phyloP scores from a whole-genome alignment of 257 asterid species.

The Nicotiana otophora region DNA sequence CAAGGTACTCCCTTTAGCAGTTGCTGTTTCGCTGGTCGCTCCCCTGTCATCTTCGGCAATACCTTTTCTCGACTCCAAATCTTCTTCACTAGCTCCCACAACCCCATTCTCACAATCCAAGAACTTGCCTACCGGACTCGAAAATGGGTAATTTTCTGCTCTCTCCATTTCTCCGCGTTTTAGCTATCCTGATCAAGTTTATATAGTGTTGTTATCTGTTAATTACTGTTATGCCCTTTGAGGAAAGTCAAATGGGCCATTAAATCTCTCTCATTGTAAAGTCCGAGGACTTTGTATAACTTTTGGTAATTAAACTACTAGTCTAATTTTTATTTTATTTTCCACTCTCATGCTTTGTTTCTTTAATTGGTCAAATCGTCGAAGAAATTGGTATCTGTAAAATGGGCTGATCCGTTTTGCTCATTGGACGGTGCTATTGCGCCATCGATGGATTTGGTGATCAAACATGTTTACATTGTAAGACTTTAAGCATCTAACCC shows the following conservation, averaged over 20 bases:
- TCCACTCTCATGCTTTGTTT: neutral
- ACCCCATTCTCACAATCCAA: conserved; percentile 87
- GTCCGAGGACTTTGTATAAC: neutral
- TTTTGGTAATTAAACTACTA: neutral
- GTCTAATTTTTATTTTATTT: neutral
- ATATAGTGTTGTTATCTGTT: neutral
- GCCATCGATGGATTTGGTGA: neutral
- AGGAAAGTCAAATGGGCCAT: neutral
- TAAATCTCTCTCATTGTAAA: neutral
- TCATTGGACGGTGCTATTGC: neutral
- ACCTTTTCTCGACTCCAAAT: conserved; percentile 47
- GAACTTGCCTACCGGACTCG: conserved; percentile 68
- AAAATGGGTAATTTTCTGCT: conserved; percentile 45
- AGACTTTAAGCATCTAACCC: neutral
- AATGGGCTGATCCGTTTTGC: neutral
- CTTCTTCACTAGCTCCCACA: conserved; percentile 31
- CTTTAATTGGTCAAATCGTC: neutral
- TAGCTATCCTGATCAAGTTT: neutral
- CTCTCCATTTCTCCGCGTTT: neutral
- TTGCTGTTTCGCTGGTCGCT: no score
- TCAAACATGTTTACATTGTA: neutral
- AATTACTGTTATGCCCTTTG: neutral
- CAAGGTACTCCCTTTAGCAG: no score
- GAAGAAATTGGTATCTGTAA: neutral
- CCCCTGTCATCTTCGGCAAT: no score